Evolutionary conservation across 192 early-diverging fungal genomes (phyloP).

Genomic region (Diversispora eburnea): DNA sequence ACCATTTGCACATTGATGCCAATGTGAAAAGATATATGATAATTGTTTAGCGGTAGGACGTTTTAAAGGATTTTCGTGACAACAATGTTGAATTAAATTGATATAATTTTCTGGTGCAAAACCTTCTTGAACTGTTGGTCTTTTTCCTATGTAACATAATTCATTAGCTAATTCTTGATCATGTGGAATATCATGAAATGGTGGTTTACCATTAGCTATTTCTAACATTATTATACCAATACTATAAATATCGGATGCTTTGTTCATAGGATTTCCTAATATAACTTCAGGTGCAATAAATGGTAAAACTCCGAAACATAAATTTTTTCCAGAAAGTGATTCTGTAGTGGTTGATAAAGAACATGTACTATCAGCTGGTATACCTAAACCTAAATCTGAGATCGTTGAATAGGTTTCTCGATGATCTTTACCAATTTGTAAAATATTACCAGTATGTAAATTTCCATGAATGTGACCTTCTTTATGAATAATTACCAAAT

Average conservation of each 20-base stretch:
- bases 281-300: constrained; percentile 18
- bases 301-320: constrained; percentile 17
- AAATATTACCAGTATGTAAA: constrained; percentile 11
- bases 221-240: constrained; percentile 20
- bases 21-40: constrained; percentile 1
- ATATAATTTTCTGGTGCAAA: constrained; percentile 5
- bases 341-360: neutral
- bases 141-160: constrained; percentile 8
- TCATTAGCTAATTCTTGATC: constrained; percentile 8
- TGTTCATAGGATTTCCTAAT: neutral
- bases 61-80: neutral
- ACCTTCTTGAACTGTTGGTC: neutral
- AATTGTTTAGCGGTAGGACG: constrained; percentile 7
- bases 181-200: constrained; percentile 6
- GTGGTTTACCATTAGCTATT: constrained; percentile 4
- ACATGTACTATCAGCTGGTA: neutral
- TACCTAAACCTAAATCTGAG: neutral
- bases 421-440: neutral
- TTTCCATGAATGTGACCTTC: constrained; percentile 3
- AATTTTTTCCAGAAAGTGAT: neutral
- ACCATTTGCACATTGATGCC: neutral
- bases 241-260: constrained; percentile 10
- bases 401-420: constrained; percentile 1
- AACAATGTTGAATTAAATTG: neutral
- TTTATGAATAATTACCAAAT: constrained; percentile 3